phyloP scores from a whole-genome alignment of 805 yeast species.

The Wickerhamomyces canadensis region DNA sequence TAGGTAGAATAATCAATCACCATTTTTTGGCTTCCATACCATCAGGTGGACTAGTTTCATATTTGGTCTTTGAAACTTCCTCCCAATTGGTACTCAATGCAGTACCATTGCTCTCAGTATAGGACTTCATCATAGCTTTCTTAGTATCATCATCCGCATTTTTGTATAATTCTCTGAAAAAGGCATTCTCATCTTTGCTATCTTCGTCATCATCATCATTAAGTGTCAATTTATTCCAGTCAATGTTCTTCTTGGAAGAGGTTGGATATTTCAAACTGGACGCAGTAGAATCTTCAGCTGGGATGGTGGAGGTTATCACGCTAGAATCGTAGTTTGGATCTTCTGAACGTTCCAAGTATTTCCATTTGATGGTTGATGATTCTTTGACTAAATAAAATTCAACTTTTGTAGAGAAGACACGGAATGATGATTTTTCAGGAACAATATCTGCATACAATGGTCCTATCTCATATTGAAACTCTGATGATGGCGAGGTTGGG shows the following conservation, averaged over 20 bases:
- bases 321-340: constrained; percentile 8
- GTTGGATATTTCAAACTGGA: constrained; percentile 42
- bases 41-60: constrained; percentile 27
- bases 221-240: constrained; percentile 62
- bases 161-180: constrained; percentile 69
- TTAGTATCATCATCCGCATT: constrained; percentile 82
- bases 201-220: constrained; percentile 41
- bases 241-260: constrained; percentile 53
- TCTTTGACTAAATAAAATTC: constrained; percentile 60
- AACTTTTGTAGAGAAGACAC: constrained; percentile 65
- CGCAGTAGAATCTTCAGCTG: not conserved
- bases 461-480: constrained; percentile 51
- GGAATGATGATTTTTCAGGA: constrained; percentile 37
- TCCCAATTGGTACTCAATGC: constrained; percentile 90
- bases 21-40: constrained; percentile 20
- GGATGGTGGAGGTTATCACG: not conserved
- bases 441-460: constrained; percentile 49
- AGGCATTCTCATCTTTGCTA: constrained; percentile 50
- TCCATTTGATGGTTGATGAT: constrained; percentile 47
- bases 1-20: too few relatives aligned
- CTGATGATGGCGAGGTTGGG: constrained; percentile 43
- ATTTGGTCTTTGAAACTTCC: constrained; percentile 64
- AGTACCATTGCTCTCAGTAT: constrained; percentile 90
- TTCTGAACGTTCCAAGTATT: constrained; percentile 30
- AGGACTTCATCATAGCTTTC: constrained; percentile 97